Evolutionary conservation across 495 filamentous ascomycete species (phyloP).

Genomic region (Pyrenula massariospora): DNA sequence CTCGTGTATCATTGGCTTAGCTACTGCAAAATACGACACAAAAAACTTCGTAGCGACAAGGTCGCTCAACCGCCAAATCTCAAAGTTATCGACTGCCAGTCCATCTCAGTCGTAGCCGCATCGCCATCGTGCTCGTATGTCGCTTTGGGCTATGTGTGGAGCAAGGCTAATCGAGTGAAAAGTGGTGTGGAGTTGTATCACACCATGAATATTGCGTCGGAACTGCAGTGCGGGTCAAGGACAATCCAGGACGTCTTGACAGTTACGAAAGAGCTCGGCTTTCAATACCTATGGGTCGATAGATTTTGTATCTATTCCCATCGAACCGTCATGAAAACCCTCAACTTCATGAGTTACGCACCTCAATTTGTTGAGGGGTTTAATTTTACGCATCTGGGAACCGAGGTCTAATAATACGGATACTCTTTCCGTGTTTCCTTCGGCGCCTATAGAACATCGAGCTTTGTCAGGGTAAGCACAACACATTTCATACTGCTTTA

Average conservation of each 20-base stretch:
- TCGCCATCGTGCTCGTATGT: neutral
- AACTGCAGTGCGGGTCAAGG: neutral
- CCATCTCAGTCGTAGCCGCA: neutral
- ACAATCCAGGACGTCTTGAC: neutral
- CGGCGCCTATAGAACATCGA: neutral
- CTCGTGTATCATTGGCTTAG: neutral
- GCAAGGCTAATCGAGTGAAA: neutral
- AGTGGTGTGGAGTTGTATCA: neutral
- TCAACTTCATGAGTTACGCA: too few relatives aligned
- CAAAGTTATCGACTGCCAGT: neutral
- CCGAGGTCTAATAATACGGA: too few relatives aligned
- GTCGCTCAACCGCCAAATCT: neutral
- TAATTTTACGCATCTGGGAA: too few relatives aligned
- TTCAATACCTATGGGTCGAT: neutral
- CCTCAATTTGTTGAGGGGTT: too few relatives aligned
- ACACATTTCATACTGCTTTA: neutral
- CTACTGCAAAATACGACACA: neutral
- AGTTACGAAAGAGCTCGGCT: neutral
- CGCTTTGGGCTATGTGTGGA: neutral
- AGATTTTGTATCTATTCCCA: neutral
- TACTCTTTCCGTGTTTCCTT: too few relatives aligned
- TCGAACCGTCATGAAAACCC: too few relatives aligned
- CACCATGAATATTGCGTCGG: neutral
- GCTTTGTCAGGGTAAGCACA: neutral
- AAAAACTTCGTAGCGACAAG: neutral